Base-by-base conservation (phyloP, 2,329 filamentous ascomycete species). In the Aspergillus sp. region DNA sequence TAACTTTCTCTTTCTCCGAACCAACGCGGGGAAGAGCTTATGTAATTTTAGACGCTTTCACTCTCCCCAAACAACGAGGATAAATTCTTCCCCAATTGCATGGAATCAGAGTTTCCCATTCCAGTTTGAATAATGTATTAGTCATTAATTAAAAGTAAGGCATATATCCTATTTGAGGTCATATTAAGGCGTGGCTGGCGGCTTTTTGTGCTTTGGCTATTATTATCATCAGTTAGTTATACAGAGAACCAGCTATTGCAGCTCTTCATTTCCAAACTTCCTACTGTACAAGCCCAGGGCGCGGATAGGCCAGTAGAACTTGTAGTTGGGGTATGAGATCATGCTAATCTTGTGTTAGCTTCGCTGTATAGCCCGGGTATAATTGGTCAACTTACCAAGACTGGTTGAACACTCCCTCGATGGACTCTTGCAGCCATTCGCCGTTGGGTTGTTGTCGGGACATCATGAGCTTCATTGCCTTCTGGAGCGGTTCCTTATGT, bases 301-400 rank as follows among this genome's bases (percentile, higher is more conserved):
- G 78, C 96, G 96, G 72, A 98, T 90, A 1, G 93, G 88, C 76
- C 97, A 99, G 58, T 89, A 90, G 73, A 96, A 95, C 80, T 98
- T 99, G 82, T 99, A 99, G 80, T 99, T 99, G 44, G 93, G 93
- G 71, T 99, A 99, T 0, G 91, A 95, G 64, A 99, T 99, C 91
- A 97, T 98, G 81, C 86, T 88, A 68, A 59, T 56, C 47, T 23
- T 31, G 50, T 31, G 58, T 70, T 60, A 72, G 68, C 35, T 39
- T 56, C 66, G 44, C 62, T 56, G 57, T 6, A 33, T 54, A 27
- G 15, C 46, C 11, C 23, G n/a, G 43, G 4, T 37, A 6, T n/a
- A n/a, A 55, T n/a, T 2, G n/a, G 50, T 11, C 5, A 33, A 83
- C 84, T 78, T 73, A 88, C 86, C 93, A 98, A 69, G 88, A 95